Evolutionary conservation across 2,329 filamentous ascomycete species (phyloP).

Genomic region (Neonectria neomacrospora): DNA sequence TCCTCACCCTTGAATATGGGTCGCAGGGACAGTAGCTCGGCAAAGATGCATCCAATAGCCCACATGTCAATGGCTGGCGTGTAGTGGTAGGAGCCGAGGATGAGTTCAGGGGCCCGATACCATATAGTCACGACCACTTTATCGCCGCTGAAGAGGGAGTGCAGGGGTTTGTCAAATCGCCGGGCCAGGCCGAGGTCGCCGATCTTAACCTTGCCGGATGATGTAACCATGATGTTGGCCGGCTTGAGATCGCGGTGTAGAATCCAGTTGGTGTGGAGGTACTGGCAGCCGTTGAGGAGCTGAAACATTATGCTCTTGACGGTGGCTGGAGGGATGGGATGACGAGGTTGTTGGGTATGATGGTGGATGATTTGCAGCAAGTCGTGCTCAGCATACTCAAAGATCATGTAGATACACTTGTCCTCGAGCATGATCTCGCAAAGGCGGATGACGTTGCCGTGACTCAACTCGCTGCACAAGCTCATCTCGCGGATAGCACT

Average conservation of each 20-base stretch:
- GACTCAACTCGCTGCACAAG: conserved; percentile 88
- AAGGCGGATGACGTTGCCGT: conserved; percentile 89
- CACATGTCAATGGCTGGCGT: conserved; percentile 97
- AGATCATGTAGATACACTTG: conserved; percentile 99
- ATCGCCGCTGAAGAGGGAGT: conserved; percentile 91
- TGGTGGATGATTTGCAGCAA: conserved; percentile 98
- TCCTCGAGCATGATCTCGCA: conserved; percentile 97
- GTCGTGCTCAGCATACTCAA: conserved; percentile 98
- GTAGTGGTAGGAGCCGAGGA: conserved; percentile 94
- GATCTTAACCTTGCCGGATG: conserved; percentile 88
- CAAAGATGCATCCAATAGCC: conserved; percentile 98
- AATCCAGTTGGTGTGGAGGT: conserved; percentile 96
- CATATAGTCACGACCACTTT: conserved; percentile 99
- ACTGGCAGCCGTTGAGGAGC: conserved; percentile 92
- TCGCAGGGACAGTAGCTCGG: conserved; percentile 86
- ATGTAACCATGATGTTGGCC: conserved; percentile 98
- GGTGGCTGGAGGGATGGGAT: conserved; percentile 87
- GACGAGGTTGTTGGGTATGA: conserved; percentile 88
- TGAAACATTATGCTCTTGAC: conserved; percentile 97
- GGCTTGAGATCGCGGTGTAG: conserved; percentile 97
- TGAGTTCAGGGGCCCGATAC: conserved; percentile 95
- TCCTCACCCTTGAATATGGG: conserved; percentile 99
- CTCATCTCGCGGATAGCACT: conserved; percentile 98
- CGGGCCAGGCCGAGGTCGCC: conserved; percentile 93
- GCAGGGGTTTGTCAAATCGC: conserved; percentile 92